These are phyloP conservation scores for Leccinum subspadiceum DNA, from an alignment of 1,284 basidiomycete species.

Conservation along the genomic window DNA sequence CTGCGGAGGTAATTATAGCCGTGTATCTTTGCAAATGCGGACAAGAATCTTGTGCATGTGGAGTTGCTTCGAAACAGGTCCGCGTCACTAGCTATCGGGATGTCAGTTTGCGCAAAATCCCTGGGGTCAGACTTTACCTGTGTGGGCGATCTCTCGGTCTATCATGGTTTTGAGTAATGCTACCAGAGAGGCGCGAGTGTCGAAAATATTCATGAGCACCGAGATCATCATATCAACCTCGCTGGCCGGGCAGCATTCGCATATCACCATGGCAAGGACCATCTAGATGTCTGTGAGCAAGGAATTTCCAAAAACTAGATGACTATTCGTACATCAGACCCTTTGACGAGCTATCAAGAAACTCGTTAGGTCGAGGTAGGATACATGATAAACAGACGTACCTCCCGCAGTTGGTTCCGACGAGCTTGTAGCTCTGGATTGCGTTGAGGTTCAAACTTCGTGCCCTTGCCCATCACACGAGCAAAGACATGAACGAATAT, in stretches of 20 bases:
- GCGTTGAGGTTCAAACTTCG: constrained; percentile 64
- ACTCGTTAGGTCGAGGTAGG: constrained; percentile 3
- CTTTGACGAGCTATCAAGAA: constrained; percentile 60
- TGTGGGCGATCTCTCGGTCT: constrained; percentile 77
- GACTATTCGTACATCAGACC: constrained; percentile 54
- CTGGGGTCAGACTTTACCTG: constrained; percentile 46
- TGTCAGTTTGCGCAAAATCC: constrained; percentile 9
- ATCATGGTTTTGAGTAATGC: constrained; percentile 80
- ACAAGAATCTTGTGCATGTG: constrained; percentile 80
- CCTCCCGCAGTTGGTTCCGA: constrained; percentile 66
- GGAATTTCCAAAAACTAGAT: not conserved
- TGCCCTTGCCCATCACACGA: constrained; percentile 79
- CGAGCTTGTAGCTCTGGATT: constrained; percentile 50
- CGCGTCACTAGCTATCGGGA: constrained; percentile 66
- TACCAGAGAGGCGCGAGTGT: constrained; percentile 73
- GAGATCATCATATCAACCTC: constrained; percentile 85
- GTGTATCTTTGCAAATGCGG: constrained; percentile 81
- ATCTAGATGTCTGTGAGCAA: constrained; percentile 44
- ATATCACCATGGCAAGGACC: constrained; percentile 79
- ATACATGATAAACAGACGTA: constrained; percentile 32
- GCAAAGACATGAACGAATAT: constrained; percentile 91
- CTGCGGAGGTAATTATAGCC: constrained; percentile 86
- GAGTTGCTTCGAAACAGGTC: constrained; percentile 85
- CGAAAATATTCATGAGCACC: constrained; percentile 85
- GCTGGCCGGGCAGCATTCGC: constrained; percentile 75